Evolutionary conservation across 164 flowering plant species (phyloP), one percentile per base, ranked within the genome.

Genomic region (Vitis riparia): DNA sequence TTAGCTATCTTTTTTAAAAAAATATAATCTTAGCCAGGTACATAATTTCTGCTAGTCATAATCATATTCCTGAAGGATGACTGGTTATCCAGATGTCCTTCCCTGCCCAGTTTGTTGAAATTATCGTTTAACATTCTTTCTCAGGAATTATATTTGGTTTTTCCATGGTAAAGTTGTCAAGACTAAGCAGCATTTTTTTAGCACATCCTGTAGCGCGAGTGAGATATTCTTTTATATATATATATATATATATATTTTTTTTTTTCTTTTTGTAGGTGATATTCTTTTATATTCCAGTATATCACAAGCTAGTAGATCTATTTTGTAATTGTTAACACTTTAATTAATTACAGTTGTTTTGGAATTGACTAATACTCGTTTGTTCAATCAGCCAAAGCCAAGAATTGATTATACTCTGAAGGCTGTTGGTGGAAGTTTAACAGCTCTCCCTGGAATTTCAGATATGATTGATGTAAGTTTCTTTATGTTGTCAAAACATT

Each of bases 361-460:
- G 13, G 64, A 14, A 65, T 62, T 47, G 53, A 64, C 64, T 66
- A 52, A 75, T 68, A 67, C 68, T 53, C 76, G 0, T 61, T 61
- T 61, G 47, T 61, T 13, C 16, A 49, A 51, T 59, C 87, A 93
- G 99, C 99, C 97, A 13, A 89, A 91, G 81, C 99, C 98, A 55
- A 85, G 80, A 72, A 96, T 96, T 65, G 97, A 91, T 71, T 96
- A 96, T 77, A 89, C 90, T 57, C 78, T 96, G 69, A 93, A 96
- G 81, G 99, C 99, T 59, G 88, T 96, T 76, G 99, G 99, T 79
- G 99, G 99, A 76, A 96, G 99, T 80, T 78, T 96, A 63, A 89
- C 99, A 11, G 99, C 99, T 56, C 70, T 93, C 75, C 99, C 99
- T 75, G 99, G 99, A 68, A 56, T 96, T 69, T 89, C 98, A 27